A percentile compares a stretch with the other conserved stretches of the same genome.
Conservation (phyloP, 495 filamentous ascomycete species). For the Annulohypoxylon moriforme region DNA sequence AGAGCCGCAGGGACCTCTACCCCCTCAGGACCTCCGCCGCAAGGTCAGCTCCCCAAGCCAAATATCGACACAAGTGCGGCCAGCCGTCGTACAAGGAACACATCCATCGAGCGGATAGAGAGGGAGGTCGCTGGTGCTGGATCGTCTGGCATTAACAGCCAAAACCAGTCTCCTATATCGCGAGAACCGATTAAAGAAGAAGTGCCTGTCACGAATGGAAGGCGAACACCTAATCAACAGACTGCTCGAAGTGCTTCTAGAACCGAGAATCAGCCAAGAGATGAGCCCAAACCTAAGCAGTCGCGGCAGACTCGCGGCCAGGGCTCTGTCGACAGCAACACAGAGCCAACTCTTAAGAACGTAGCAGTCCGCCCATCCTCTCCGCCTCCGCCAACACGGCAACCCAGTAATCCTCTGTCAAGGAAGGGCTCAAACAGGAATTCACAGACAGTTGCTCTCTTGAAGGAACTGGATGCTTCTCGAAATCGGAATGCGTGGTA, state of each 20-base stretch:
- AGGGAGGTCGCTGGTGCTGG: conserved; percentile 44
- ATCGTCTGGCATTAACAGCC: conserved; percentile 46
- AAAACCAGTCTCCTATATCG: conserved; percentile 65
- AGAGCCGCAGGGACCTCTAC: conserved; percentile 76
- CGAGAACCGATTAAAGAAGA: conserved; percentile 63
- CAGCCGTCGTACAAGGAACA: conserved; percentile 50
- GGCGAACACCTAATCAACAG: conserved; percentile 69
- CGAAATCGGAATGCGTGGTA: conserved; percentile 96
- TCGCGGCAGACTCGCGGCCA: conserved; percentile 54
- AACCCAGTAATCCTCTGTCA: conserved; percentile 62
- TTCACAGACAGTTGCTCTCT: conserved; percentile 69
- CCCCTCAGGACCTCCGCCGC: conserved; percentile 85
- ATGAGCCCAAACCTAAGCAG: conserved; percentile 49
- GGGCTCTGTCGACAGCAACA: conserved; percentile 63
- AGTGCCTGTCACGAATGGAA: conserved; percentile 63
- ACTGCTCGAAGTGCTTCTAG: conserved; percentile 50
- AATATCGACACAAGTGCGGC: conserved; percentile 40
- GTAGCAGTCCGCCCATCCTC: conserved; percentile 59
- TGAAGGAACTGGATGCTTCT: conserved; percentile 84
- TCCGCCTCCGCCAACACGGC: conserved; percentile 63
- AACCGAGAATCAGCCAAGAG: conserved; percentile 38
- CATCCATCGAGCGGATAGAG: conserved; percentile 56
- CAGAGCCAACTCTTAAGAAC: conserved; percentile 58
- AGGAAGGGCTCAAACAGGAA: conserved; percentile 64
- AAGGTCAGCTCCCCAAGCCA: conserved; percentile 85